Percentiles rank a stretch among this genome's conserved stretches.
phyloP scores from a whole-genome alignment of 2,329 filamentous ascomycete genomes.

The Beauveria pseudobassiana region DNA sequence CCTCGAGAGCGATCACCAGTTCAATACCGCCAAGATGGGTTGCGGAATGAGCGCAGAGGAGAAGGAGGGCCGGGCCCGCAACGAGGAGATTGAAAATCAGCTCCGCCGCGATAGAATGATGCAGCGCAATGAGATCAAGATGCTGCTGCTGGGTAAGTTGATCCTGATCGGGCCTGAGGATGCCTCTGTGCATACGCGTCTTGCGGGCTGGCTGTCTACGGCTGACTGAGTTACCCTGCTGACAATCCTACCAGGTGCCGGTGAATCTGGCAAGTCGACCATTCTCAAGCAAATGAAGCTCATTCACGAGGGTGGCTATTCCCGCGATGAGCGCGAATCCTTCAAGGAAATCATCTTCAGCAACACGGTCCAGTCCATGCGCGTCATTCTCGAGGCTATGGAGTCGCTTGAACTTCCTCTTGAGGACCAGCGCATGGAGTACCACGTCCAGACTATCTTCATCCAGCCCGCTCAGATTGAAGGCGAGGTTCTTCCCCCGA shows the following conservation, averaged over 20 bases:
- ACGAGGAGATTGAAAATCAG: conserved; percentile 99
- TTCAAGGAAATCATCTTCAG: conserved; percentile 67
- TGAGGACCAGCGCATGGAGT: conserved; percentile 87
- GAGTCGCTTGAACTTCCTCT: conserved; percentile 69
- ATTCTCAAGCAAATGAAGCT: conserved; percentile 99
- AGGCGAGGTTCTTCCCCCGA: conserved; percentile 88
- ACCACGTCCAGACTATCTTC: conserved; percentile 97
- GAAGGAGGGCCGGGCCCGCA: conserved; percentile 99
- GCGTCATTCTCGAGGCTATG: conserved; percentile 62
- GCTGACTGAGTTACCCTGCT: neutral
- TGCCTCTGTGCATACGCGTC: neutral
- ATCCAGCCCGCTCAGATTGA: conserved; percentile 97
- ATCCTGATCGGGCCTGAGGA: neutral
- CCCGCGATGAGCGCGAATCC: conserved; percentile 70
- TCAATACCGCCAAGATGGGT: conserved; percentile 70
- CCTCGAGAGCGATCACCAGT: conserved; percentile 15
- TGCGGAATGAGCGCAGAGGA: conserved; percentile 99
- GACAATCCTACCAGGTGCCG: conserved; percentile 49
- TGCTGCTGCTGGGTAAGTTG: conserved; percentile 82
- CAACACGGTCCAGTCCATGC: conserved; percentile 64
- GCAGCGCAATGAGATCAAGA: conserved; percentile 99
- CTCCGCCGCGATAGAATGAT: conserved; percentile 97
- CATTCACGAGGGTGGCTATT: conserved; percentile 98
- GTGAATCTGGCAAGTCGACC: conserved; percentile 91
- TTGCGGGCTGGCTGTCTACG: neutral